Percentiles rank a stretch among this genome's conserved stretches.
These are phyloP conservation scores for Ceraceosorus guamensis DNA, from an alignment of 1,284 basidiomycete genomes.

Conservation along the genomic window DNA sequence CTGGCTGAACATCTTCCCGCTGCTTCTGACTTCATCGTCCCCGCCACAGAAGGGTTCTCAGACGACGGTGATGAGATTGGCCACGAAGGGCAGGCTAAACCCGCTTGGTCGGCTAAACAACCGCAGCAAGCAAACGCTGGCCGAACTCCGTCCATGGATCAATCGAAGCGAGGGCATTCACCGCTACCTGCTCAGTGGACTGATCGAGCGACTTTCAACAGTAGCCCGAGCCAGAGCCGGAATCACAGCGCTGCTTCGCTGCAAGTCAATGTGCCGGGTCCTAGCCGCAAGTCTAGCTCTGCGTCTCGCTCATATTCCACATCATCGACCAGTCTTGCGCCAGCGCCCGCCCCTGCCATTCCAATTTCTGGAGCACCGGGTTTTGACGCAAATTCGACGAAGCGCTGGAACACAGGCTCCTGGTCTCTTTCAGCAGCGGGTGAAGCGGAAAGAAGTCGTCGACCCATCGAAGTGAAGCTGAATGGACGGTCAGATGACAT, in stretches of 20 bases:
- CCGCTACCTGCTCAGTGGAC: too few species aligned
- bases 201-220: too few species aligned
- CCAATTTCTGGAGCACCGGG: constrained; percentile 41
- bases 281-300: too few species aligned
- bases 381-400: constrained; percentile 23
- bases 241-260: not conserved
- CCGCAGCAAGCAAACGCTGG: not conserved
- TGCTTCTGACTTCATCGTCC: constrained; percentile 28
- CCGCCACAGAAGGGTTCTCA: constrained; percentile 10
- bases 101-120: too few species aligned
- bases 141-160: not conserved
- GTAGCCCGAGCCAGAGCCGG: not conserved
- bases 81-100: too few species aligned
- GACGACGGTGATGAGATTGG: not conserved
- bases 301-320: not conserved
- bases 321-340: not conserved
- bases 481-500: constrained; percentile 36
- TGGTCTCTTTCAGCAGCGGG: constrained; percentile 30
- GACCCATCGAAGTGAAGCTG: constrained; percentile 29
- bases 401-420: constrained; percentile 40
- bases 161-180: not conserved
- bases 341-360: constrained; percentile 10
- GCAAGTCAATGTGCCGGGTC: too few species aligned
- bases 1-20: constrained; percentile 25
- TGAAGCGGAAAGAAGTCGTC: constrained; percentile 7